A percentile compares a stretch with the other conserved stretches of the same genome.
Conservation (phyloP, 768 basidiomycete genomes). For the Tremella yokohamensis region DNA sequence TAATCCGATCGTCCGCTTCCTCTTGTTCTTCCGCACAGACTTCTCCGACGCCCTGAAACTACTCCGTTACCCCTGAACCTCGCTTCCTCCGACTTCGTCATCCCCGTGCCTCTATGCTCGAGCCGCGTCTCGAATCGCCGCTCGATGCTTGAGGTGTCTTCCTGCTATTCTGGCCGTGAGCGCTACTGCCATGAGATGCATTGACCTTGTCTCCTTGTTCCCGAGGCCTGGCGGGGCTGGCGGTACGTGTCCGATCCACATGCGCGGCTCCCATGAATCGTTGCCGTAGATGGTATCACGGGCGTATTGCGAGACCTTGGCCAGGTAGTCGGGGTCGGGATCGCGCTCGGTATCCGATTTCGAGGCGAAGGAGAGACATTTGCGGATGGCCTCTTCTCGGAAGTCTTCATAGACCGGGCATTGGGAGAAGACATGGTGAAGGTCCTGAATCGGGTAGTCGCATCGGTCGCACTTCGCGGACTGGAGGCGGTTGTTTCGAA, state of each 20-base stretch:
- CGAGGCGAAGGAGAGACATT: background rate
- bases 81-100: no score
- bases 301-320: no score
- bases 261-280: background rate
- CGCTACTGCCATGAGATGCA: background rate
- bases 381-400: constrained; percentile 3
- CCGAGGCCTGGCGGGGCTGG: background rate
- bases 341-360: background rate
- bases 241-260: background rate
- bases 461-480: no score
- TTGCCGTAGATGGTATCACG: background rate
- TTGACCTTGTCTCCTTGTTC: background rate
- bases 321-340: no score
- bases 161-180: background rate
- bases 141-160: background rate
- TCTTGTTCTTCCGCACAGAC: no score
- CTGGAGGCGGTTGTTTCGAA: no score
- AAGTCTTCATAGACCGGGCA: constrained; percentile 1
- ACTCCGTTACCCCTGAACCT: no score
- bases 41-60: no score
- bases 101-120: no score
- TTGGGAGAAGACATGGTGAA: constrained; percentile 12
- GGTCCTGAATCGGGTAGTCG: background rate
- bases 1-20: no score
- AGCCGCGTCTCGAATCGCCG: no score